Conservation (phyloP, 1,284 basidiomycete genomes). For the Volvariella surrecta region DNA sequence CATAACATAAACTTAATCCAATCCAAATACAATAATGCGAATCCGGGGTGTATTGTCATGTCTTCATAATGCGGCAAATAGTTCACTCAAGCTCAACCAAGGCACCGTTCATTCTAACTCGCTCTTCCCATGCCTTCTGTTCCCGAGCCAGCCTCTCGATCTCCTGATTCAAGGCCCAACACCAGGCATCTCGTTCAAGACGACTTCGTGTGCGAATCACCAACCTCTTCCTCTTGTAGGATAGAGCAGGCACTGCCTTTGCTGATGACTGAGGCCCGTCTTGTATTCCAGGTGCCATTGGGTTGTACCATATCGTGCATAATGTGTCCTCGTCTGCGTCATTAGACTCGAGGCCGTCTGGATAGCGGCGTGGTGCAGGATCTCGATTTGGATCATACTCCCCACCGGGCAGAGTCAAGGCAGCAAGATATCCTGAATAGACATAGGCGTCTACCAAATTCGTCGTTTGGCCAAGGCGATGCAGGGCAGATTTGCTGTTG, state of each 20-base stretch:
- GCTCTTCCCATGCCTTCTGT: conserved; percentile 49
- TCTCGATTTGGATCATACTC: conserved; percentile 49
- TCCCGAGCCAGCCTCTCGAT: conserved; percentile 66
- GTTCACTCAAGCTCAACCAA: conserved; percentile 15
- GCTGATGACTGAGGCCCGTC: conserved; percentile 12
- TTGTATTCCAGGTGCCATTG: conserved; percentile 13
- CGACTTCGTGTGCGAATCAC: conserved; percentile 71
- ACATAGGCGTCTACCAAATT: conserved; percentile 70
- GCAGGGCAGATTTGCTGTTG: conserved; percentile 37
- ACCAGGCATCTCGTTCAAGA: conserved; percentile 82
- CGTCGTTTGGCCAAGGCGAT: conserved; percentile 38
- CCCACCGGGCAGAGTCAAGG: conserved; percentile 49
- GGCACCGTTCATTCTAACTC: conserved; percentile 47
- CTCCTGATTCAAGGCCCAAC: conserved; percentile 77
- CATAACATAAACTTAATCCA: no score
- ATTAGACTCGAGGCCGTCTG: conserved; percentile 71
- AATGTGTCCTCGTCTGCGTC: conserved; percentile 71
- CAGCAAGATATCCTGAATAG: conserved; percentile 69
- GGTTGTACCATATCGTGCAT: conserved; percentile 50
- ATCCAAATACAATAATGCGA: no score
- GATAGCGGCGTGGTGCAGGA: conserved; percentile 57
- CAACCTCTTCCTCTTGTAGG: conserved; percentile 51
- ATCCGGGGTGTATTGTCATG: no score
- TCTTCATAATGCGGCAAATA: no score
- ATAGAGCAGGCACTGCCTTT: conserved; percentile 38